Conservation (phyloP, 805 yeast genomes). For the Barnettozyma pratensis region DNA sequence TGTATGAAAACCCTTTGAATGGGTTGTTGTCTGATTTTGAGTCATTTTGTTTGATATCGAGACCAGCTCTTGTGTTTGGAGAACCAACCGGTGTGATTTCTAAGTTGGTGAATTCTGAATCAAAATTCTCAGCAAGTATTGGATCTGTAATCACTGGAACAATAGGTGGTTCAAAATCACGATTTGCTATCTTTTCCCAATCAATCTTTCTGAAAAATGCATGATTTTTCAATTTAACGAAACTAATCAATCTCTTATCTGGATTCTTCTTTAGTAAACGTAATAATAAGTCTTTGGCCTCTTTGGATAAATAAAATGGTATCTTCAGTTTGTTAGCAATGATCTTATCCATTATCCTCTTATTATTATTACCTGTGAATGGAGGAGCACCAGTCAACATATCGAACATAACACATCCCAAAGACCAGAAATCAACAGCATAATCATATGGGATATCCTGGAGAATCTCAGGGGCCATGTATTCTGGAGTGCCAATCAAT, state of each 20-base stretch:
- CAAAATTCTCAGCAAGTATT: conserved; percentile 79
- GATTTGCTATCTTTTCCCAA: conserved; percentile 54
- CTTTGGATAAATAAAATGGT: conserved; percentile 73
- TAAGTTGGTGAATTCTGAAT: conserved; percentile 72
- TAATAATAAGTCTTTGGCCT: conserved; percentile 70
- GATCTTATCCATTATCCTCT: conserved; percentile 71
- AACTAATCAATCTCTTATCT: conserved; percentile 54
- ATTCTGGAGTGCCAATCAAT: conserved; percentile 75
- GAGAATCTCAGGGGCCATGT: conserved; percentile 87
- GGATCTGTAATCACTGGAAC: conserved; percentile 81
- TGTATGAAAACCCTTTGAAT: conserved; percentile 43
- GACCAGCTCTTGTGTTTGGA: conserved; percentile 7
- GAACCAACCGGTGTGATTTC: conserved; percentile 33
- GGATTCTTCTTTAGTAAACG: conserved; percentile 69
- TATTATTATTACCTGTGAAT: conserved; percentile 77
- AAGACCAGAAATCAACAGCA: conserved; percentile 88
- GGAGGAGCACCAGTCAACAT: conserved; percentile 86
- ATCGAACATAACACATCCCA: conserved; percentile 78
- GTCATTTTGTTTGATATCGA: conserved; percentile 5
- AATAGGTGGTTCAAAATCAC: conserved; percentile 61
- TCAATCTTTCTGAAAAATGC: conserved; percentile 71
- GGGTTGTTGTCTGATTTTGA: conserved; percentile 12
- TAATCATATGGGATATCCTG: conserved; percentile 73
- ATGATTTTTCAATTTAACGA: conserved; percentile 56
- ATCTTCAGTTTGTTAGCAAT: conserved; percentile 58